These are phyloP conservation scores for Paramecium sexaurelia DNA, from an alignment of 73 alveolate species.

Conservation along the genomic window DNA sequence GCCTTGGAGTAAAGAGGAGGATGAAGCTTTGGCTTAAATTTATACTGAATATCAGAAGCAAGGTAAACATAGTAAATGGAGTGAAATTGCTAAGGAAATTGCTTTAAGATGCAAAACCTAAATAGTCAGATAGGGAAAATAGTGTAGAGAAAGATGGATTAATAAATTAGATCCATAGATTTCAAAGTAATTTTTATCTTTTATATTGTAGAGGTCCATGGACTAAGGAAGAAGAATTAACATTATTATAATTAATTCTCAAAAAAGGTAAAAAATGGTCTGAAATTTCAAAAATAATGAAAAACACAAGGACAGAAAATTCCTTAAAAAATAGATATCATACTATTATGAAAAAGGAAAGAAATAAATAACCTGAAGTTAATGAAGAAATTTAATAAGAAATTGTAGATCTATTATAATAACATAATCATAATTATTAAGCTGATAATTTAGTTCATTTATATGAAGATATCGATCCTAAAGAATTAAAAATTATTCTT, in stretches of 20 bases:
- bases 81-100: slow-evolving; percentile 68
- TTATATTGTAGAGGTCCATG: slow-evolving; percentile 61
- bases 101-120: slow-evolving; percentile 53
- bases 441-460: slow-evolving; percentile 59
- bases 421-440: not conserved
- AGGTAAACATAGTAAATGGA: slow-evolving; percentile 68
- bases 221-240: slow-evolving; percentile 63
- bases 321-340: slow-evolving; percentile 60
- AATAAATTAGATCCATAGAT: slow-evolving; percentile 60
- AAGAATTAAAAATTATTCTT: slow-evolving; percentile 23
- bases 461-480: slow-evolving; percentile 55
- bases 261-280: slow-evolving; percentile 70
- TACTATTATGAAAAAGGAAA: slow-evolving; percentile 67
- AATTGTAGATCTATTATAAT: not conserved
- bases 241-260: slow-evolving; percentile 26
- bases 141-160: slow-evolving; percentile 70
- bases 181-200: not conserved
- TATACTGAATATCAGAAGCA: slow-evolving; percentile 45
- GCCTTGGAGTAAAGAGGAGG: slow-evolving; percentile 70
- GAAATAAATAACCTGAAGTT: slow-evolving; percentile 35
- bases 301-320: slow-evolving; percentile 61
- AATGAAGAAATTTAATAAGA: slow-evolving; percentile 50
- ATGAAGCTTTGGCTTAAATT: slow-evolving; percentile 45
- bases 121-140: slow-evolving; percentile 62
- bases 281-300: slow-evolving; percentile 61